A percentile compares a stretch with the other conserved stretches of the same genome.
Conservation (phyloP, 2,329 filamentous ascomycete species). For the Exophiala bonariae region DNA sequence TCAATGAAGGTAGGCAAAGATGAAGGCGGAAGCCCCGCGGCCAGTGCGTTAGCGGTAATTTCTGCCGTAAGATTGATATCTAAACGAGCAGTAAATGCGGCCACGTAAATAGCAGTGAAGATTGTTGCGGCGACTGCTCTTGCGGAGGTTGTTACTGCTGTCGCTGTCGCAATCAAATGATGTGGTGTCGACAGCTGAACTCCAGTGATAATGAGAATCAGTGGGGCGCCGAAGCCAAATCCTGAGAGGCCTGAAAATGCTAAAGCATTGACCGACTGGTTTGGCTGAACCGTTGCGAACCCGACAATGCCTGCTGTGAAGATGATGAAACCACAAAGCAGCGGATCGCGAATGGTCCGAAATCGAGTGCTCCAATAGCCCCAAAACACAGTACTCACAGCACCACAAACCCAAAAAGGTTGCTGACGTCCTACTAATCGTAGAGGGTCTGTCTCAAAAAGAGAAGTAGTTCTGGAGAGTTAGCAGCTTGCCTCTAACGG, state of each 20-base stretch:
- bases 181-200: constrained; percentile 24
- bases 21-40: constrained; percentile 15
- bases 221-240: constrained; percentile 20
- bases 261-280: constrained; percentile 6
- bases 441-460: constrained; percentile 21
- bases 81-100: constrained; percentile 16
- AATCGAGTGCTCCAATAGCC: constrained; percentile 17
- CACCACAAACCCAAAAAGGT: constrained; percentile 19
- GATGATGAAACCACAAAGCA: constrained; percentile 21
- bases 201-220: constrained; percentile 24
- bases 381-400: constrained; percentile 18
- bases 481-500: background rate
- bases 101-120: constrained; percentile 23
- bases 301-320: constrained; percentile 23
- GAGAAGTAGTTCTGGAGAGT: constrained; percentile 11
- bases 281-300: constrained; percentile 17
- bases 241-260: constrained; percentile 17
- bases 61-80: constrained; percentile 16
- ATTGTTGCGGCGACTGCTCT: constrained; percentile 21
- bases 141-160: constrained; percentile 22
- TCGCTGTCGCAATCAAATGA: constrained; percentile 24
- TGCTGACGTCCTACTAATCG: constrained; percentile 14
- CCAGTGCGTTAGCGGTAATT: constrained; percentile 10
- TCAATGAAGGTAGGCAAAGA: constrained; percentile 17
- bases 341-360: constrained; percentile 22